Evolutionary conservation across 2,329 filamentous ascomycete species (phyloP).

Genomic region (Colletotrichum spinosum): DNA sequence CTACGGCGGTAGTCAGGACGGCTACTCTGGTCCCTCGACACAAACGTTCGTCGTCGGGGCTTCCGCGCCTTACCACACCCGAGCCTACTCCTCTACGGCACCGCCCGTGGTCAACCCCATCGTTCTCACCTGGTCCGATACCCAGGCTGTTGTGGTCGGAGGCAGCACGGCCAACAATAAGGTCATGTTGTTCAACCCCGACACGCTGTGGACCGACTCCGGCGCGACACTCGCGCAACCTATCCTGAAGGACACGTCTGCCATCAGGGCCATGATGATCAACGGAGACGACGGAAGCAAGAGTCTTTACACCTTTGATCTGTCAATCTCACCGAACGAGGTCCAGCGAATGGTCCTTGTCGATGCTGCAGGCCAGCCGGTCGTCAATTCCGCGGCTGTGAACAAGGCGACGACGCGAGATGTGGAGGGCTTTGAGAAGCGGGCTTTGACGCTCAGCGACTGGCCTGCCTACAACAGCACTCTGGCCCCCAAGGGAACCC

Average conservation of each 20-base stretch:
- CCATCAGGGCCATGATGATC: constrained; percentile 73
- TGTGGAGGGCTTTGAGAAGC: constrained; percentile 35
- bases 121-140: constrained; percentile 79
- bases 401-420: constrained; percentile 28
- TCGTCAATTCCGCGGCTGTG: constrained; percentile 59
- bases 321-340: constrained; percentile 77
- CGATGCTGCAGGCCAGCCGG: constrained; percentile 67
- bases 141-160: constrained; percentile 79
- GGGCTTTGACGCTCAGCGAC: constrained; percentile 67
- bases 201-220: constrained; percentile 74
- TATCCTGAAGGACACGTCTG: constrained; percentile 67
- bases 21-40: constrained; percentile 67
- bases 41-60: constrained; percentile 82
- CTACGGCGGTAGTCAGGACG: constrained; percentile 80
- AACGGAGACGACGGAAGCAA: constrained; percentile 81
- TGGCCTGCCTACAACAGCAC: constrained; percentile 86
- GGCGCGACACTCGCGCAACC: constrained; percentile 72
- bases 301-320: constrained; percentile 82
- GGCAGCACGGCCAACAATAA: constrained; percentile 74
- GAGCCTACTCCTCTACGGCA: constrained; percentile 68
- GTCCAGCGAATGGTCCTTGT: constrained; percentile 78
- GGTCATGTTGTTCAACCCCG: constrained; percentile 78
- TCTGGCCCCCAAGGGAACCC: constrained; percentile 72
- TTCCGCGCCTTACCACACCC: constrained; percentile 71
- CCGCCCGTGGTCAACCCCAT: constrained; percentile 76